Evolutionary conservation across 2,329 filamentous ascomycete genomes (phyloP).

Genomic region (Sporothrix brasiliensis): DNA sequence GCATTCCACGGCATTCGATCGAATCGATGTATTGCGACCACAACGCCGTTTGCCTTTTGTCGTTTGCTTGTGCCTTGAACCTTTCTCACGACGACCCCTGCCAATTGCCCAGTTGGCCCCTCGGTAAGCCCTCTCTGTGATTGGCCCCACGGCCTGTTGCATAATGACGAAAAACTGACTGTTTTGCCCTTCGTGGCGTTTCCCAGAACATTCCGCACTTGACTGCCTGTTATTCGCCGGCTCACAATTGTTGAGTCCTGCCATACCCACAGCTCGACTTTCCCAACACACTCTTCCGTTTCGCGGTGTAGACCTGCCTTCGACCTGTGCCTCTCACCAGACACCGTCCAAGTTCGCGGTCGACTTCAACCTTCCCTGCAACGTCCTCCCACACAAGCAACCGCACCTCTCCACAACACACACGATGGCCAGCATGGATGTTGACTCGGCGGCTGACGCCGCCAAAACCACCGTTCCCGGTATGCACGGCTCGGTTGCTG

Average conservation of each 20-base stretch:
- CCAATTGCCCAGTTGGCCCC: background rate
- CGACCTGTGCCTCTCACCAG: background rate
- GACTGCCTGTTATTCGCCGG: background rate
- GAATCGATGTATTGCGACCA: background rate
- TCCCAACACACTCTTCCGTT: background rate
- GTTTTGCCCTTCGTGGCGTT: conserved; percentile 5
- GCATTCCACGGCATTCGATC: conserved; percentile 17
- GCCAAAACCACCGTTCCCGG: conserved; percentile 25
- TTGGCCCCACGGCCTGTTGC: conserved; percentile 20
- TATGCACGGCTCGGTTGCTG: background rate
- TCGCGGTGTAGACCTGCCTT: background rate
- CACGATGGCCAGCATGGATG: conserved; percentile 32
- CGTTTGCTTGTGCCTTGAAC: background rate
- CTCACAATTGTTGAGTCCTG: background rate
- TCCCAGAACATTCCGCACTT: background rate
- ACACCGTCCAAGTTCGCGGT: background rate
- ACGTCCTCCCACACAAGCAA: background rate
- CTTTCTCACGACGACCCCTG: background rate
- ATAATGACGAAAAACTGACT: conserved; percentile 14
- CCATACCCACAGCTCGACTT: background rate
- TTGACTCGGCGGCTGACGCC: conserved; percentile 26
- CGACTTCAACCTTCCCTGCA: background rate
- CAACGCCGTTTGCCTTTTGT: background rate
- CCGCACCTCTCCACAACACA: background rate
- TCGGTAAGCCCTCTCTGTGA: conserved; percentile 21